Conservation (phyloP, 73 alveolate genomes). For the Tetrahymena borealis region DNA sequence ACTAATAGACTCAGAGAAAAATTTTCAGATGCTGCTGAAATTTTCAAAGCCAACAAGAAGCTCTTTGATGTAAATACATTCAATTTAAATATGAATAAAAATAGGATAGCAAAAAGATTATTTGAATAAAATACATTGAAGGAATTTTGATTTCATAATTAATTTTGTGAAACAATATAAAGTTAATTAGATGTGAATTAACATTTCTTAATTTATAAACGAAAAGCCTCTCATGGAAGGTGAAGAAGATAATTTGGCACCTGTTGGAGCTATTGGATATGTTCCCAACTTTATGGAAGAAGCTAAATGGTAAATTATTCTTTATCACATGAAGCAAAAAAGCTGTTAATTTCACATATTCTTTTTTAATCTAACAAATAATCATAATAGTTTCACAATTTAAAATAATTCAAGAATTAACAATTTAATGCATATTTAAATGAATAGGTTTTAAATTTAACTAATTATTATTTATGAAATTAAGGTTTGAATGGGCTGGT, state of each 20-base stretch:
- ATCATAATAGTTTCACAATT: not conserved
- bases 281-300: not conserved
- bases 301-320: not conserved
- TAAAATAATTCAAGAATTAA: not conserved
- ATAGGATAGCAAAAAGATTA: not conserved
- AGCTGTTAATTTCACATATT: too few species aligned
- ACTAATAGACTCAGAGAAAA: not conserved
- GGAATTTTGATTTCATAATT: too few species aligned
- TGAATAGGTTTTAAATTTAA: not conserved
- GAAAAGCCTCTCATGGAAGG: not conserved
- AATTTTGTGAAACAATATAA: not conserved
- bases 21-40: not conserved
- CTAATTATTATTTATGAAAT: not conserved
- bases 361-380: too few species aligned
- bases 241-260: not conserved
- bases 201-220: not conserved
- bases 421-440: not conserved
- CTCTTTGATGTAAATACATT: not conserved
- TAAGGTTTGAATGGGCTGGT: not conserved
- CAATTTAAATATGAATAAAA: not conserved
- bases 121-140: not conserved
- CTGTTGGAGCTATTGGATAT: not conserved
- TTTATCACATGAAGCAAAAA: too few species aligned
- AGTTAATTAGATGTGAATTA: too few species aligned
- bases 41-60: not conserved